phyloP scores from a whole-genome alignment of 163 green algal species.

The Trebouxia gelatinosa region DNA sequence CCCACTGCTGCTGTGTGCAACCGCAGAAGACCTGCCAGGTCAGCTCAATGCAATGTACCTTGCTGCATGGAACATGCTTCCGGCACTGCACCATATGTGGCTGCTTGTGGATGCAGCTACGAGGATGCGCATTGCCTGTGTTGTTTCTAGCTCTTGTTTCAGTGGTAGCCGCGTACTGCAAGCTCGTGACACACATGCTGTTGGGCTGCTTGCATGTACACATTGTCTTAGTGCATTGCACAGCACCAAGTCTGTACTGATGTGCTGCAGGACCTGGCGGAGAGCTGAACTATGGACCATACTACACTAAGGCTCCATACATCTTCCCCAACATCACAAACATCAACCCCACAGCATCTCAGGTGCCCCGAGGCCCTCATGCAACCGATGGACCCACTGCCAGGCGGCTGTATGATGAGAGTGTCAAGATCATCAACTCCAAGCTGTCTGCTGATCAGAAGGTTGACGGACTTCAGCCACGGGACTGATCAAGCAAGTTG shows the following conservation, averaged over 20 bases:
- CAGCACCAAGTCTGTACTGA: neutral
- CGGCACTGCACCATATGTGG: neutral
- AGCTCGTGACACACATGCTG: neutral
- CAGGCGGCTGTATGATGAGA: slow-evolving; percentile 19
- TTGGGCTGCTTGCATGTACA: neutral
- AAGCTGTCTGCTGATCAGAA: slow-evolving; percentile 17
- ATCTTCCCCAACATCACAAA: slow-evolving; percentile 31
- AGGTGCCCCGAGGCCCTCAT: neutral
- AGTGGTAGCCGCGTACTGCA: neutral
- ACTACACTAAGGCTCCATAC: slow-evolving; percentile 13
- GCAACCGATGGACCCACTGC: neutral
- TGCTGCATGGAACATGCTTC: neutral
- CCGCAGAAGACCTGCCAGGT: slow-evolving; percentile 15
- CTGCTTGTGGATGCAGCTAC: neutral
- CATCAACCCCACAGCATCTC: slow-evolving; percentile 18
- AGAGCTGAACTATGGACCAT: slow-evolving; percentile 17
- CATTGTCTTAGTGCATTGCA: neutral
- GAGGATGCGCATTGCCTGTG: neutral
- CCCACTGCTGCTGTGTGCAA: slow-evolving; percentile 14
- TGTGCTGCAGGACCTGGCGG: neutral
- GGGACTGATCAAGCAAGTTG: neutral
- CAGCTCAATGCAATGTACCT: neutral
- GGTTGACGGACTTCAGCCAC: neutral
- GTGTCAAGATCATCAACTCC: slow-evolving; percentile 20
- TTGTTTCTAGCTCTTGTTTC: neutral